Evolutionary conservation across 2,329 filamentous ascomycete species (phyloP).

Genomic region (Alternaria alternata): DNA sequence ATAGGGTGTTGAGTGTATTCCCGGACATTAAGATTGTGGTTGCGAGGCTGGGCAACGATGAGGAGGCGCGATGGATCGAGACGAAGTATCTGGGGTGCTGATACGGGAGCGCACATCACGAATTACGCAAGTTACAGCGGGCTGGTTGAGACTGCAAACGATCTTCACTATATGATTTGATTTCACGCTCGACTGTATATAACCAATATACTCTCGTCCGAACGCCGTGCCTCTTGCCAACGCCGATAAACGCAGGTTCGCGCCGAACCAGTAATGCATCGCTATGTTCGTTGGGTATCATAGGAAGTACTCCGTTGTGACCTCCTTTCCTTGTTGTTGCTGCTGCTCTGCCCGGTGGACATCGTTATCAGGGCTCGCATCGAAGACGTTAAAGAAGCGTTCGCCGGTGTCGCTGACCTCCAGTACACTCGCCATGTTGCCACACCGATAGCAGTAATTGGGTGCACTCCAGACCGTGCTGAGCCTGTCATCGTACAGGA

Average conservation of each 20-base stretch:
- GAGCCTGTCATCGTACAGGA: constrained; percentile 91
- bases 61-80: constrained; percentile 90
- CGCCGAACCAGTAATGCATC: constrained; percentile 16
- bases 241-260: constrained; percentile 22
- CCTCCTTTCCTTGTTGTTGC: constrained; percentile 75
- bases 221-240: constrained; percentile 22
- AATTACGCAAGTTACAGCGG: neutral
- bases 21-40: constrained; percentile 87
- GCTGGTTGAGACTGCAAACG: neutral
- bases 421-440: constrained; percentile 95
- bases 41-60: constrained; percentile 79
- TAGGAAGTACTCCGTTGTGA: constrained; percentile 72
- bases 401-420: constrained; percentile 95
- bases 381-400: constrained; percentile 97
- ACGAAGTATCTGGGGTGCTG: constrained; percentile 88
- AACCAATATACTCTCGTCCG: constrained; percentile 11
- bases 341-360: constrained; percentile 82
- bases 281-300: constrained; percentile 56
- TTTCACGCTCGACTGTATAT: constrained; percentile 13
- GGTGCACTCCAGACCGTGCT: constrained; percentile 90
- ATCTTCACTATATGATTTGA: constrained; percentile 6
- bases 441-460: constrained; percentile 91
- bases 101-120: constrained; percentile 5
- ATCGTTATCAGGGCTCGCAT: constrained; percentile 95
- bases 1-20: constrained; percentile 86